Evolutionary conservation across 306 rosid species (phyloP), one percentile per base, ranked within the genome.

Genomic region (Arachis stenosperma): DNA sequence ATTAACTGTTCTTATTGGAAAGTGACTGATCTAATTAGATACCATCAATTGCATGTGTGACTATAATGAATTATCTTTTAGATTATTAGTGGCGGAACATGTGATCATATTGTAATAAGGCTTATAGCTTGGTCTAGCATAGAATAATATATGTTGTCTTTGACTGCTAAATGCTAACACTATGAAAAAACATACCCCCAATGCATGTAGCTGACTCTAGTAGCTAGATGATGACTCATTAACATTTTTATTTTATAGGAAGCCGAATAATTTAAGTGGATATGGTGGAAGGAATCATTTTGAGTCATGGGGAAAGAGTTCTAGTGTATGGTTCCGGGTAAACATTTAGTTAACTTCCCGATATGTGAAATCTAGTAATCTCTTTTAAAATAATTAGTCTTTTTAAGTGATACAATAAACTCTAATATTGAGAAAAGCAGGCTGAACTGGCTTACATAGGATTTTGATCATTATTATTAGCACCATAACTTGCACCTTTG

Each of bases 291-390:
- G 40, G 40, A 77, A 90, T 90, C 77, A 90, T 88, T 82, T 79
- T 6, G n/a, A 14, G 29, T 67, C 60, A 81, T 84, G 62, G 87
- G 83, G 81, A 86, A 87, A 53, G 83, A 54, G 70, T 71, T 50
- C 75, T 73, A 0, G 15, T 86, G 96, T 86, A 92, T 81, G 84
- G 89, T 90, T 90, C 96, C 68, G 37, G 75, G 84, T 89, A 66
- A 87, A 90, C 92, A 87, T 59, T 13, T 74, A 54, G 71, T 71
- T 44, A 44, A 29, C 11, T 84, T 76, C 69, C 65, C 71, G 52
- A 81, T 15, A 59, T 13, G 2, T n/a, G 8, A 8, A 14, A 10
- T 61, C 48, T 53, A 11, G 37, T 48, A 13, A 40, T 63, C 10
- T 37, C 52, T 70, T 72, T 77, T 56, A 48, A 37, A 44, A 33